These are phyloP conservation scores for Mycoemilia scoparia DNA, from an alignment of 192 early-diverging fungal species.

Conservation along the genomic window DNA sequence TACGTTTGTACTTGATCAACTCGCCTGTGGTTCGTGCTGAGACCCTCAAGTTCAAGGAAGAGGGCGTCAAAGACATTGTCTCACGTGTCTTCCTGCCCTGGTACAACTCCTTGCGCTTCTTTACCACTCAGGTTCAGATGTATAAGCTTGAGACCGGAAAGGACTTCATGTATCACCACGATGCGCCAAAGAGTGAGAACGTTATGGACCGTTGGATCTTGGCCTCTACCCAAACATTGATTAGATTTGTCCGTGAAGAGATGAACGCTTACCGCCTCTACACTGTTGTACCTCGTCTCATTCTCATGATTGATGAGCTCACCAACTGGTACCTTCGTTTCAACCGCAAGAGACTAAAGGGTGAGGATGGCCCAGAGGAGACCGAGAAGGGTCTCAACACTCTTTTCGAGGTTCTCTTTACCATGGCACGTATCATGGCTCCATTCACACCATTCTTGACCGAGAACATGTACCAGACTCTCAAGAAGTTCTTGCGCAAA, in stretches of 20 bases:
- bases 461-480: slow-evolving; percentile 93
- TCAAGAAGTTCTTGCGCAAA: slow-evolving; percentile 55
- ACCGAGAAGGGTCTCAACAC: slow-evolving; percentile 74
- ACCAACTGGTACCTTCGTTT: slow-evolving; percentile 99
- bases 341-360: slow-evolving; percentile 94
- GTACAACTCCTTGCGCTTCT: slow-evolving; percentile 98
- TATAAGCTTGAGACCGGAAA: slow-evolving; percentile 59
- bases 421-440: slow-evolving; percentile 77
- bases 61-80: slow-evolving; percentile 89
- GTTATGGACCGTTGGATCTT: slow-evolving; percentile 98
- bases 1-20: slow-evolving; percentile 90
- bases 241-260: slow-evolving; percentile 80
- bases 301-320: slow-evolving; percentile 77
- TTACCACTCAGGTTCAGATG: slow-evolving; percentile 72
- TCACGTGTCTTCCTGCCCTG: slow-evolving; percentile 92
- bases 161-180: slow-evolving; percentile 66
- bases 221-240: slow-evolving; percentile 84
- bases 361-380: slow-evolving; percentile 78
- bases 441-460: slow-evolving; percentile 95
- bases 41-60: slow-evolving; percentile 85
- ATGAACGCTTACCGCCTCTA: slow-evolving; percentile 94
- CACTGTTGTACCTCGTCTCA: slow-evolving; percentile 86
- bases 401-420: slow-evolving; percentile 89
- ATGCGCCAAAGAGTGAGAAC: slow-evolving; percentile 52
- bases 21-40: slow-evolving; percentile 96